A percentile compares a stretch with the other conserved stretches of the same genome.
Evolutionary conservation across 345 rosid genomes (phyloP).

Genomic region (Euphorbia peplus): DNA sequence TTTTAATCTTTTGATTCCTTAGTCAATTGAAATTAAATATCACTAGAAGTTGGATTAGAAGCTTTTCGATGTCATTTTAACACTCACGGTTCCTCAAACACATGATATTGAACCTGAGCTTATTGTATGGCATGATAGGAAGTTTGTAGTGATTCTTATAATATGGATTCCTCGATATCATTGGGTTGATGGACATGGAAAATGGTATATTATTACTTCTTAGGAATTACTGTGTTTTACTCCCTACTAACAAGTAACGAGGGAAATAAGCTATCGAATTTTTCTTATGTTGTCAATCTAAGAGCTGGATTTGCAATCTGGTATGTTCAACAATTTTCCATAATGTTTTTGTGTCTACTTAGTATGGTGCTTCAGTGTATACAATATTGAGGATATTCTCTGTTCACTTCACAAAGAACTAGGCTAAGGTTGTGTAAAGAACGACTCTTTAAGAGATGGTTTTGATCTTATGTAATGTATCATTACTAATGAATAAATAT

Average conservation of each 20-base stretch:
- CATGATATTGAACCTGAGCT: not conserved
- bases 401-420: not conserved
- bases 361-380: too few species aligned
- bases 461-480: not conserved
- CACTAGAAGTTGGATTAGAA: not conserved
- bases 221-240: too few species aligned
- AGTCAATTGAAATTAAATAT: not conserved
- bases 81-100: not conserved
- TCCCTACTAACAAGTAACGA: too few species aligned
- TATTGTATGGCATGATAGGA: too few species aligned
- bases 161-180: not conserved
- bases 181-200: too few species aligned
- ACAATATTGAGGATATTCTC: not conserved
- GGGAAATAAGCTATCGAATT: not conserved
- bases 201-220: too few species aligned
- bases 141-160: not conserved
- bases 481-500: not conserved
- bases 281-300: not conserved
- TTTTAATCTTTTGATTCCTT: not conserved
- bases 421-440: not conserved
- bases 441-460: not conserved
- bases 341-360: not conserved
- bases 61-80: not conserved
- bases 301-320: too few species aligned
- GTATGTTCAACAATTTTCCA: not conserved